Evolutionary conservation across 257 asterid genomes (phyloP).

Genomic region (Coffea canephora): DNA sequence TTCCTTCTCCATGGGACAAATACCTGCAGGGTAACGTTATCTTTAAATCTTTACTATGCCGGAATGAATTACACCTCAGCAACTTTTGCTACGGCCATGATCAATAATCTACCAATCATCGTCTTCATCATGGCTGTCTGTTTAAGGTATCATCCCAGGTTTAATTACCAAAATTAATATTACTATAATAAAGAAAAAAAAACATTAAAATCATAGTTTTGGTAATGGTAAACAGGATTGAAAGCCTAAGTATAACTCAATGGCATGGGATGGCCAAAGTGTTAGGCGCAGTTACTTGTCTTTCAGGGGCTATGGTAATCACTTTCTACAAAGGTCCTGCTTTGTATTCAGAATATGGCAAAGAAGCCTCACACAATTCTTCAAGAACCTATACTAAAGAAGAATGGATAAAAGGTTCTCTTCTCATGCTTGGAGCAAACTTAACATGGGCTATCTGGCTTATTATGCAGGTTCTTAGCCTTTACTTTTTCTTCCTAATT

Average conservation of each 20-base stretch:
- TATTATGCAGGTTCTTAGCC: slow-evolving; percentile 48
- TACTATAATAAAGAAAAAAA: not conserved
- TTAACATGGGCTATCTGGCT: slow-evolving; percentile 53
- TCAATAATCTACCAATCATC: slow-evolving; percentile 48
- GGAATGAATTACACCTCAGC: slow-evolving; percentile 53
- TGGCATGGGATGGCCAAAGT: slow-evolving; percentile 62
- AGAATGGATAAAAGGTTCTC: slow-evolving; percentile 64
- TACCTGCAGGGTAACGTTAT: slow-evolving; percentile 40
- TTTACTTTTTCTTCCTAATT: not conserved
- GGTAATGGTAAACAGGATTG: slow-evolving; percentile 34
- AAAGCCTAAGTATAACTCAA: slow-evolving; percentile 30
- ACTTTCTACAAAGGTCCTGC: slow-evolving; percentile 62
- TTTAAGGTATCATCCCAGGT: slow-evolving; percentile 36
- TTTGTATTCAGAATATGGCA: slow-evolving; percentile 21
- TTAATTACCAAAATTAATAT: not conserved
- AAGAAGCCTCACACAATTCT: slow-evolving; percentile 6
- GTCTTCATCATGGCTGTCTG: slow-evolving; percentile 56
- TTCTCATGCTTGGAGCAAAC: slow-evolving; percentile 44
- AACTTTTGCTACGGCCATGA: slow-evolving; percentile 54
- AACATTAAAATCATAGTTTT: not conserved
- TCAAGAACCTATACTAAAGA: slow-evolving; percentile 24
- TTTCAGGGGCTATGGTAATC: slow-evolving; percentile 51
- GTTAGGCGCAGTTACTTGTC: slow-evolving; percentile 38
- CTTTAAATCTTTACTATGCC: slow-evolving; percentile 41
- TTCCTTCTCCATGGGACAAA: not conserved